Base-by-base conservation (phyloP, 176 grass and related monocot genomes). In the Zea luxurians region DNA sequence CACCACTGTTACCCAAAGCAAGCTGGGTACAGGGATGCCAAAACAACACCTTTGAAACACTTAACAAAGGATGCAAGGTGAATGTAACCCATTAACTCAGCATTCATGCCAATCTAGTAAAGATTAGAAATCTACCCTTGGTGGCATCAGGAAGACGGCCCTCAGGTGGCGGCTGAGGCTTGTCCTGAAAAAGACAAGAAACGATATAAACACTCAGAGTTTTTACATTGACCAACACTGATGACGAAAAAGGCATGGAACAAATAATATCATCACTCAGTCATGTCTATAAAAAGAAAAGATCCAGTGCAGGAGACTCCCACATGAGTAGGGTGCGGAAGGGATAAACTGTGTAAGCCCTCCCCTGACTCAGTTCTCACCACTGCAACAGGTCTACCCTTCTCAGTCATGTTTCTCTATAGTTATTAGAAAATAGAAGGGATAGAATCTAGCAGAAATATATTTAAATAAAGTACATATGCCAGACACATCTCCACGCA, bases 81-180 rank as follows among this genome's bases (percentile, higher is more conserved):
- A 55, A 57, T n/a, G 41, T 47, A 69, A 37, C 43, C 17, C 17
- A 52, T 6, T n/a, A 46, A 52, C n/a, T 20, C 36, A 54, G 49
- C 10, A 27, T n/a, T 70, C 20, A n/a, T 4, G 9, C 13, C 6
- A 55, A n/a, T 20, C 45, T 34, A 41, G 15, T 37, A 13, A 58
- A 38, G 13, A 34, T 64, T 79, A 74, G 43, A 81, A 27, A 52
- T 40, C 9, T 90, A 94, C 95, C 95, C 82, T 92, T 84, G 17
- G 87, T 92, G 49, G 95, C 95, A 87, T 92, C 89, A 80, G 95
- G 95, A 50, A 97, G 95, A 62, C 95, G 95, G 4, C 95, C 95
- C 81, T 97, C 95, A 13, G 84, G 91, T 58, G 95, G 95, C 8
- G 95, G 91, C 41, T 92, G 79, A 47, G 95, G 62, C 74, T 97